phyloP scores from a whole-genome alignment of 2,329 filamentous ascomycete genomes.

The Shiraia bambusicola region DNA sequence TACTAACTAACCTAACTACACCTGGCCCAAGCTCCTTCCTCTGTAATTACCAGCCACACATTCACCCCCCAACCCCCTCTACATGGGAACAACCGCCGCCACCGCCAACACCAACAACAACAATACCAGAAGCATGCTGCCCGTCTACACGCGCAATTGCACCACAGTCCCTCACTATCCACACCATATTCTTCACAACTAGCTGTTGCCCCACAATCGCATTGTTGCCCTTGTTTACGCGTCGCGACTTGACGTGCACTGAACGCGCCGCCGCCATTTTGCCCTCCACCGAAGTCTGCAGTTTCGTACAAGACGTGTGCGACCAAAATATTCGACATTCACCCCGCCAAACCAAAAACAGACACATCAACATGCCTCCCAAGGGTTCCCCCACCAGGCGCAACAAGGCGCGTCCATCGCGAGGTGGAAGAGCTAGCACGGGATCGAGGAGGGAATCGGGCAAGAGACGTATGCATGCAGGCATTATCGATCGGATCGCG shows the following conservation, averaged over 20 bases:
- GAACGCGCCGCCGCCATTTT: neutral
- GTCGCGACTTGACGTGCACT: slow-evolving; percentile 9
- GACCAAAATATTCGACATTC: too few relatives aligned
- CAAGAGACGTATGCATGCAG: slow-evolving; percentile 21
- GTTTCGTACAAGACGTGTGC: too few relatives aligned
- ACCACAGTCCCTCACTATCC: slow-evolving; percentile 1
- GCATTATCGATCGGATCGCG: neutral
- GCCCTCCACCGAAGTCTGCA: too few relatives aligned
- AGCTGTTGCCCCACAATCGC: neutral
- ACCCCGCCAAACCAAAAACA: too few relatives aligned
- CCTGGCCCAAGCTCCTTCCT: slow-evolving; percentile 10
- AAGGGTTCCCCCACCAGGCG: slow-evolving; percentile 26
- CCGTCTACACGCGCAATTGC: slow-evolving; percentile 12
- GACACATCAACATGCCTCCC: slow-evolving; percentile 17
- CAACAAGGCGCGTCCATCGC: slow-evolving; percentile 39
- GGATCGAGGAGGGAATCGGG: slow-evolving; percentile 19
- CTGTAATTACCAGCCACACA: slow-evolving; percentile 22
- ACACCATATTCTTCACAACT: slow-evolving; percentile 5
- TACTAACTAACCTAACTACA: neutral
- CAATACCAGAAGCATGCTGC: slow-evolving; percentile 14
- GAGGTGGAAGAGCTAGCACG: slow-evolving; percentile 26
- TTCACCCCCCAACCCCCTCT: slow-evolving; percentile 25
- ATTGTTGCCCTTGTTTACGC: slow-evolving; percentile 8
- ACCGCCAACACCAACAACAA: slow-evolving; percentile 1
- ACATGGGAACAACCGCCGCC: slow-evolving; percentile 5